Percentiles rank a stretch among this genome's conserved stretches.
phyloP scores from a whole-genome alignment of 768 basidiomycete genomes.

The Pleurotus ostreatus region DNA sequence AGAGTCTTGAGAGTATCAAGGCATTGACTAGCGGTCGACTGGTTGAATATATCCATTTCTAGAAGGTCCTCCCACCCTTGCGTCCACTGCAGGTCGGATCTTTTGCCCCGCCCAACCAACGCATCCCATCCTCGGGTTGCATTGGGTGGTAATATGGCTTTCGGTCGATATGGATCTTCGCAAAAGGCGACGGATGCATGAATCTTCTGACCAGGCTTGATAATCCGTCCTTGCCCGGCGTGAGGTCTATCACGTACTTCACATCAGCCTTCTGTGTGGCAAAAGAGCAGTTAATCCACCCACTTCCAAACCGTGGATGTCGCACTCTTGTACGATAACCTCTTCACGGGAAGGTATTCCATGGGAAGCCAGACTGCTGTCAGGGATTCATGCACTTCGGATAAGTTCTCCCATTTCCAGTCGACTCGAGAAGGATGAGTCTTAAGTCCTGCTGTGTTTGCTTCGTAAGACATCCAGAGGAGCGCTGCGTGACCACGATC shows the following conservation, averaged over 20 bases:
- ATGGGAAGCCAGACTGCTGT: background rate
- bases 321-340: background rate
- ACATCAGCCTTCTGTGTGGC: too few species aligned
- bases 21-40: constrained; percentile 5
- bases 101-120: background rate
- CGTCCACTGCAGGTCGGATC: constrained; percentile 8
- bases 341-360: constrained; percentile 7
- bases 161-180: constrained; percentile 2
- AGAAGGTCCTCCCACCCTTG: constrained; percentile 6
- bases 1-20: background rate
- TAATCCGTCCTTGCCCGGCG: background rate
- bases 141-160: constrained; percentile 3
- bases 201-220: constrained; percentile 11
- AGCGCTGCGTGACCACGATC: background rate
- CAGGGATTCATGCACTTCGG: background rate
- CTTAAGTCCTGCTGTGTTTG: constrained; percentile 12
- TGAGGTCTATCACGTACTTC: background rate
- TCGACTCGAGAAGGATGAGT: constrained; percentile 4
- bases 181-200: constrained; percentile 10
- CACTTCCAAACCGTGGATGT: constrained; percentile 1
- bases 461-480: constrained; percentile 16
- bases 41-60: constrained; percentile 13
- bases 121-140: background rate
- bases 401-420: constrained; percentile 4
- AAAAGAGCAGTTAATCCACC: background rate